These are phyloP conservation scores for Trematosphaeria pertusa DNA, from an alignment of 2,329 filamentous ascomycete genomes.

Conservation along the genomic window DNA sequence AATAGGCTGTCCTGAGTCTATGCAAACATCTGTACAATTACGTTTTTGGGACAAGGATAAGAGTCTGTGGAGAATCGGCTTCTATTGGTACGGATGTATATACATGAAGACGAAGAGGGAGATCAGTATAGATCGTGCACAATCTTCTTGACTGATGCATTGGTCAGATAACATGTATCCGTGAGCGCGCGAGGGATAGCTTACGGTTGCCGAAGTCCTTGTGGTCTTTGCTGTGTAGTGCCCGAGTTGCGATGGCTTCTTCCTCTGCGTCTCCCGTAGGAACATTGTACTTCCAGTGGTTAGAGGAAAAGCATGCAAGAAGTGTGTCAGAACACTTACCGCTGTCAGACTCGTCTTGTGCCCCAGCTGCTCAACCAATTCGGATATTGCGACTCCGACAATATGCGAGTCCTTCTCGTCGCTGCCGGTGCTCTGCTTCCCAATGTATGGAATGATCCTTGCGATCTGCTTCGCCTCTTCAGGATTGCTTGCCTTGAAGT, in stretches of 20 bases:
- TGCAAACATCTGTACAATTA: no score
- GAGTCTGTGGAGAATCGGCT: no score
- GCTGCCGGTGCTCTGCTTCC: conserved; percentile 50
- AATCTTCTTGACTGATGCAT: conserved; percentile 38
- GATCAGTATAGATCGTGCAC: conserved; percentile 40
- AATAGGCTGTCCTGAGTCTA: no score
- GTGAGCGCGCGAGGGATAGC: conserved; percentile 6
- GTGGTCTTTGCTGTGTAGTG: conserved; percentile 46
- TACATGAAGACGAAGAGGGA: background rate
- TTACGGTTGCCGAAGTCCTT: conserved; percentile 45
- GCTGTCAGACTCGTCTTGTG: conserved; percentile 45
- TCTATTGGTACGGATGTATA: no score
- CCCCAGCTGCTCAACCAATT: conserved; percentile 55
- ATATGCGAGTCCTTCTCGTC: conserved; percentile 53
- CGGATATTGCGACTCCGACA: conserved; percentile 55
- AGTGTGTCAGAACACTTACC: conserved; percentile 24
- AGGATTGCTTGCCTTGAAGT: conserved; percentile 57
- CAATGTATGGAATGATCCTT: conserved; percentile 55
- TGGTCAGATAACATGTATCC: conserved; percentile 10
- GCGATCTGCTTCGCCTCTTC: conserved; percentile 58
- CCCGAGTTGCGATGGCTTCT: conserved; percentile 43
- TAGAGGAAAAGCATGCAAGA: conserved; percentile 10
- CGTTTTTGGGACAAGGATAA: no score
- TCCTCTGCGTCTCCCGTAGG: conserved; percentile 45
- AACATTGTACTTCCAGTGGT: conserved; percentile 40